Evolutionary conservation across 2,329 filamentous ascomycete species (phyloP), one percentile per base, ranked within the genome.

Genomic region (Tolypocladium nubicola): DNA sequence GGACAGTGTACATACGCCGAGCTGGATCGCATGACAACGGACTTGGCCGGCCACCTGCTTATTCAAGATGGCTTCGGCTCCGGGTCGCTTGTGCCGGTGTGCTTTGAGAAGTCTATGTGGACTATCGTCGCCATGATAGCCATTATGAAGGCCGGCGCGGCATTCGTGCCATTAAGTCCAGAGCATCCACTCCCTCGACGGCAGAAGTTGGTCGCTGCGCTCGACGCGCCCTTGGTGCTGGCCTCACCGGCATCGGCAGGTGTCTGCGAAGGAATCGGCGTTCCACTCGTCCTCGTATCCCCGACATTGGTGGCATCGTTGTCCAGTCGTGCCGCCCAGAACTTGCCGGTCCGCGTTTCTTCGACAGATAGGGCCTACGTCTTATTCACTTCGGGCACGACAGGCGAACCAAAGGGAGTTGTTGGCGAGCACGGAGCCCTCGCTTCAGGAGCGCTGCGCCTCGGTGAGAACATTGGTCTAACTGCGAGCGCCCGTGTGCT

Each of bases 381-480:
- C 30, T 33, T 33, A 33, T 33, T 33, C 30, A 33, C 30, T 8
- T 33, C 30, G 8, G 30, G 30, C 30, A 33, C 30, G 8, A 33
- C 30, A 33, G 30, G 30, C 8, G 30, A 33, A 33, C 30, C 30
- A 33, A 33, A 33, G 30, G 30, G 30, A 33, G 30, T 33, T 33
- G 30, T 33, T 33, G 30, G 30, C 30, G 30, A 33, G 30, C 30
- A 33, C 30, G 30, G 30, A 33, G 30, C 30, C 30, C 30, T 33
- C 40, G 76, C 4, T 75, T 78, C 26, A 59, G 76, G 3, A 73
- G 73, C 0, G 76, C 83, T 62, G 77, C 73, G 0, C 70, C 73
- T 33, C 3, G 71, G 73, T 0, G 69, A 82, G 10, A 68, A 73
- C 1, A 80, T 81, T 56, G 73, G 70, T 45, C 30, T 33, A 33